These are phyloP conservation scores for Botrytis hyacinthi DNA, from an alignment of 2,329 filamentous ascomycete genomes.

Conservation along the genomic window DNA sequence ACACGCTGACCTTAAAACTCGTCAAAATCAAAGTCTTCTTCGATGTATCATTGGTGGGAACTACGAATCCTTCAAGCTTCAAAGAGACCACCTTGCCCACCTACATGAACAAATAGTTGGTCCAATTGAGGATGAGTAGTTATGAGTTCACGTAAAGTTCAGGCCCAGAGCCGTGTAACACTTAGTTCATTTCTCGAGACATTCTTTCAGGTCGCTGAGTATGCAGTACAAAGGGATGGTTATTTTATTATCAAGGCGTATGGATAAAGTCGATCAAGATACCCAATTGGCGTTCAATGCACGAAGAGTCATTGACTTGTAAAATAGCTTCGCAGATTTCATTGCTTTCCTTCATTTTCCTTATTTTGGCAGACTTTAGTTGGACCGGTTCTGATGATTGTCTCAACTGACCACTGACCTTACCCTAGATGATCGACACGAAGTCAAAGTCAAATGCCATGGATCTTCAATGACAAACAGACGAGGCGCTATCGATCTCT, in stretches of 20 bases:
- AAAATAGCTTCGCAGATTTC: constrained; percentile 10
- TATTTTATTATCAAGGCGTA: constrained; percentile 15
- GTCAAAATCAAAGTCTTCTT: constrained; percentile 52
- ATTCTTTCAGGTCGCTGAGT: constrained; percentile 2
- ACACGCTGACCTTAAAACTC: constrained; percentile 30
- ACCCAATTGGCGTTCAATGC: constrained; percentile 18
- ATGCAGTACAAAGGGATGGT: constrained; percentile 7
- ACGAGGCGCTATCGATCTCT: constrained; percentile 19
- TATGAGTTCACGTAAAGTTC: background rate
- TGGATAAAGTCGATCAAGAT: constrained; percentile 14
- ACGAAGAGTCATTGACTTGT: constrained; percentile 14
- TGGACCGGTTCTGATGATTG: constrained; percentile 4
- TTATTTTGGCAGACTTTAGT: background rate
- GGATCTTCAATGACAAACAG: constrained; percentile 16
- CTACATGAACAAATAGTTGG: constrained; percentile 34
- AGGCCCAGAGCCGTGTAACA: background rate
- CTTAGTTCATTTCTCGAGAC: background rate
- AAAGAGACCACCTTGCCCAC: constrained; percentile 54
- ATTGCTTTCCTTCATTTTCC: constrained; percentile 3
- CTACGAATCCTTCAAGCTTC: constrained; percentile 69
- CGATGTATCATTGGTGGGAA: constrained; percentile 72
- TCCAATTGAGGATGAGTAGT: constrained; percentile 25
- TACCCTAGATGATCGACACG: constrained; percentile 16
- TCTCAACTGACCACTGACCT: constrained; percentile 22
- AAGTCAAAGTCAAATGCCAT: constrained; percentile 21